Evolutionary conservation across 306 rosid genomes (phyloP), one percentile per base, ranked within the genome.

Genomic region (Quillaja saponaria): DNA sequence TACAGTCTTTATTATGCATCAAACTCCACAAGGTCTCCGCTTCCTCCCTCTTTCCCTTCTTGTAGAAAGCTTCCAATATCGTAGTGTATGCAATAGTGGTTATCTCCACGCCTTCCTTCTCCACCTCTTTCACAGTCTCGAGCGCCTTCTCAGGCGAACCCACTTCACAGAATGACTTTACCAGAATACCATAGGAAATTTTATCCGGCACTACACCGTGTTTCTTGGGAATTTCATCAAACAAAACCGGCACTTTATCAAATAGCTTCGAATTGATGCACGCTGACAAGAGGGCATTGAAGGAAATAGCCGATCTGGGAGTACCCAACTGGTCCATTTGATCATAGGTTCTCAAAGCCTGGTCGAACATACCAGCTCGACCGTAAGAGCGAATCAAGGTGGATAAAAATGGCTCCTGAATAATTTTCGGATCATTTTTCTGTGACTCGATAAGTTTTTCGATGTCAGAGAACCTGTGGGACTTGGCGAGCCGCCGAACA

Each of bases 341-440:
- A 9, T 79, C 71, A 46, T 65, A 81, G 17, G 84, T 81, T 18
- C 55, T 66, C 72, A 76, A 6, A 1, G 95, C 95, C 16, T 77
- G 84, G 8, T 81, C 86, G 50, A 87, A 41, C 95, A 87, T 79
- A 14, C 80, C 76, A 0, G 84, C 85, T 9, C 71, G 74, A 47
- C 90, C 90, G 67, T 87, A 87, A 50, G 95, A 81, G 21, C 87
- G 84, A 39, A 87, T 87, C 63, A 87, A 67, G 63, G 81, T 61
- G 44, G 90, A 81, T 9, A 87, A 19, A 60, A 44, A 87, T 0
- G 87, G 75, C 31, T 87, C 95, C 61, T 79, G 69, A 37, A 68
- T 72, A 73, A 84, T 71, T 42, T 74, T 77, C 33, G 88, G 83
- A 50, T 84, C 87, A 1, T 35, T 62, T 64, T 81, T 84, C 44